Evolutionary conservation across 1,284 basidiomycete genomes (phyloP).

Genomic region (Cutaneotrichosporon arboriforme): DNA sequence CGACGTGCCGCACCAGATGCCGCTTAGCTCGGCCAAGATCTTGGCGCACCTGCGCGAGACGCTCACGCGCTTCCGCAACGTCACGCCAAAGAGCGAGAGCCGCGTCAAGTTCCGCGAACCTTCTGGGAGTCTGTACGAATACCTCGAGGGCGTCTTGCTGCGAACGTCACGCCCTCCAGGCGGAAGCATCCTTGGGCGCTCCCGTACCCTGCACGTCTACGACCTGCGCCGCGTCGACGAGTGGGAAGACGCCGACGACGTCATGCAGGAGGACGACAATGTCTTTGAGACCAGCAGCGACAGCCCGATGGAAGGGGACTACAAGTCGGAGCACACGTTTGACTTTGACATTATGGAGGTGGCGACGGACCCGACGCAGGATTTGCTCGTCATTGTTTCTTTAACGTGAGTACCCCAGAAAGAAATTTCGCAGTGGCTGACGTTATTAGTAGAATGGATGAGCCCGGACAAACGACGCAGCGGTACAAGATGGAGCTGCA

Average conservation of each 20-base stretch:
- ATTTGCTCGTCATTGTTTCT: conserved; percentile 42
- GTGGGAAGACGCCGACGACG: conserved; percentile 19
- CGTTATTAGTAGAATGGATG: not conserved
- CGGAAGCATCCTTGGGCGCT: not conserved
- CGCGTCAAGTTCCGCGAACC: conserved; percentile 31
- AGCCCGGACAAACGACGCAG: not conserved
- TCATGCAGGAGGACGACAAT: conserved; percentile 5
- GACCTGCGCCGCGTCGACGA: conserved; percentile 24
- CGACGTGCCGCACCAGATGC: conserved; percentile 23
- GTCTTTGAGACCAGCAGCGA: conserved; percentile 1
- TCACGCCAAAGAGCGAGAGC: conserved; percentile 21
- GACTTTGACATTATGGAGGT: conserved; percentile 41
- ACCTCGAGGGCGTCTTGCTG: conserved; percentile 43
- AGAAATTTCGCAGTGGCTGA: not conserved
- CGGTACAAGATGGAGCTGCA: conserved; percentile 33
- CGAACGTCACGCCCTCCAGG: conserved; percentile 20
- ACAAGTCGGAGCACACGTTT: conserved; percentile 22
- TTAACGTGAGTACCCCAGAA: conserved; percentile 24
- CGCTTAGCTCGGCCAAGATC: conserved; percentile 47
- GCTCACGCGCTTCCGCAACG: conserved; percentile 36
- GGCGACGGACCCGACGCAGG: conserved; percentile 46
- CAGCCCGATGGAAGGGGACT: conserved; percentile 2
- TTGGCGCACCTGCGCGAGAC: conserved; percentile 35
- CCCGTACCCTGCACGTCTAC: conserved; percentile 23
- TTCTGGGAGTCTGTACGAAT: conserved; percentile 45